A percentile compares a stretch with the other conserved stretches of the same genome.
Conservation (phyloP, 352 stramenopile species). For the Phytophthora fragariae region DNA sequence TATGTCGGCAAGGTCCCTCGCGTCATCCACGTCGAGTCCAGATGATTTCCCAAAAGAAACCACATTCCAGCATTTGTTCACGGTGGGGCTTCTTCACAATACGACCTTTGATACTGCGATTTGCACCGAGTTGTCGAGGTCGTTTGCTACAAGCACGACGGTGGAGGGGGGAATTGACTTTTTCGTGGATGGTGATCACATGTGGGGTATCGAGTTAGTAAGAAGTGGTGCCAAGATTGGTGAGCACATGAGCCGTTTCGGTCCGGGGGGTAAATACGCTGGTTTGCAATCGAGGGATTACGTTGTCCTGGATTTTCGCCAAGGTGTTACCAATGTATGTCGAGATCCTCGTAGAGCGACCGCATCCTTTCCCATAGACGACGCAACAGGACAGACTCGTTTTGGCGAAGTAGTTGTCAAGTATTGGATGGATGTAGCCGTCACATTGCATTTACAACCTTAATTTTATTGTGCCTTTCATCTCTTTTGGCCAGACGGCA, state of each 20-base stretch:
- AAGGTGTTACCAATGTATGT: not conserved
- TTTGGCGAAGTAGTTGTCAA: conserved; percentile 1
- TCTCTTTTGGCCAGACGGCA: too few relatives aligned
- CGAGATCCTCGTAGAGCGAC: not conserved
- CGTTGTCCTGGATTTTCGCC: conserved; percentile 1
- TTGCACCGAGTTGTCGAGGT: conserved; percentile 4
- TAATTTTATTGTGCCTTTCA: too few relatives aligned
- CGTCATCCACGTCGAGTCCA: conserved; percentile 1
- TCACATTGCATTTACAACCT: not conserved
- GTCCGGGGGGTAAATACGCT: conserved; percentile 2
- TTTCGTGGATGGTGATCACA: not conserved
- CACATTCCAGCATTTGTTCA: not conserved
- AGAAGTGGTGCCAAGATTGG: not conserved
- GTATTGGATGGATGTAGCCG: not conserved
- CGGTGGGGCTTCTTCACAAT: not conserved
- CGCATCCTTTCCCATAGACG: not conserved
- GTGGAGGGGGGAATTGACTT: not conserved
- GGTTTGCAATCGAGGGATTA: conserved; percentile 4
- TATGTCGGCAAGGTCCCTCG: not conserved
- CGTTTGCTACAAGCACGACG: not conserved
- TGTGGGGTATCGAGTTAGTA: not conserved
- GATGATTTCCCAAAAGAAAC: not conserved
- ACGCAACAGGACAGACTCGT: not conserved
- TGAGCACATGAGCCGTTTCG: conserved; percentile 2
- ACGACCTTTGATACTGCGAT: not conserved